These are phyloP conservation scores for Brasenia schreberi DNA, from an alignment of 164 flowering plant genomes.

Conservation along the genomic window DNA sequence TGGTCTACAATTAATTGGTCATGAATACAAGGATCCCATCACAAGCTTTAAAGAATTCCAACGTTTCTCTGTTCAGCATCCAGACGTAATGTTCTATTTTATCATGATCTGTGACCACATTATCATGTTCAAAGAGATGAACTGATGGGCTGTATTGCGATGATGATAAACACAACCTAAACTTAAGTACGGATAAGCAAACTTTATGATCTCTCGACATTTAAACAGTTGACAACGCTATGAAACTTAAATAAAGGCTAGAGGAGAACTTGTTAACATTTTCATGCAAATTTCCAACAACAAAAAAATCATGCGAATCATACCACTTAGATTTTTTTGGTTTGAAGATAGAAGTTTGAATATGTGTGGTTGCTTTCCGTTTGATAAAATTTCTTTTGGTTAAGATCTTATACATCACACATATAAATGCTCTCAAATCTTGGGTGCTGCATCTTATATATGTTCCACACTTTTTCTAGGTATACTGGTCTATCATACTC, in stretches of 20 bases:
- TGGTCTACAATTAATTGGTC: slow-evolving; percentile 55
- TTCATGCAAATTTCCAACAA: no score
- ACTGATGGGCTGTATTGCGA: no score
- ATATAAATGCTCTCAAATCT: neutral
- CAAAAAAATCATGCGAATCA: no score
- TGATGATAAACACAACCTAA: no score
- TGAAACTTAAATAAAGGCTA: no score
- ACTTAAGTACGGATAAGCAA: no score
- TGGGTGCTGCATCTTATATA: neutral
- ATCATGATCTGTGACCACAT: no score
- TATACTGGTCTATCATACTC: slow-evolving; percentile 64
- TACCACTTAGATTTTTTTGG: neutral
- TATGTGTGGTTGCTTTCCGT: no score
- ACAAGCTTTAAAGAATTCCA: slow-evolving; percentile 62
- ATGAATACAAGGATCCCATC: slow-evolving; percentile 66
- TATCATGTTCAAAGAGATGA: no score
- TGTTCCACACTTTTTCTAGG: slow-evolving; percentile 22
- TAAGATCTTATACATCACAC: neutral
- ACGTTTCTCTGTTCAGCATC: slow-evolving; percentile 56
- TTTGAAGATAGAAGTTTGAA: neutral
- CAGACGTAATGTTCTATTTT: slow-evolving; percentile 39
- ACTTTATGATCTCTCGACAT: neutral
- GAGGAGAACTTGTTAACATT: no score
- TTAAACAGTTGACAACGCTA: neutral
- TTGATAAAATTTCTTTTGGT: no score